These are phyloP conservation scores for Leavenworthia alabamica DNA, from an alignment of 345 rosid genomes.

Conservation along the genomic window DNA sequence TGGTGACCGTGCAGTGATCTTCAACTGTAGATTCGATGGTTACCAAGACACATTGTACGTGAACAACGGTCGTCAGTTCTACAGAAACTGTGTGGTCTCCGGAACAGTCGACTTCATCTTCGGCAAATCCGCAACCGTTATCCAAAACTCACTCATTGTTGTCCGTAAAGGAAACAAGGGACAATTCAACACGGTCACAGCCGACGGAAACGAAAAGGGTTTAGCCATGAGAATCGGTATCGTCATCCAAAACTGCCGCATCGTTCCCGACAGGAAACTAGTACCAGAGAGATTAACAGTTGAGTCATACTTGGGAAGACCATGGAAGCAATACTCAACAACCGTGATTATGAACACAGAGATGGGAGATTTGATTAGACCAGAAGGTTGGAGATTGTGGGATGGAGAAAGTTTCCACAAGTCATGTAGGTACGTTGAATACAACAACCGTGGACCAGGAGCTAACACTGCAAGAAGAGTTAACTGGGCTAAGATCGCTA, in stretches of 20 bases:
- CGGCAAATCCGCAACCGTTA: slow-evolving; percentile 46
- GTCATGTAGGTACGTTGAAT: slow-evolving; percentile 45
- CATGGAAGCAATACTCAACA: slow-evolving; percentile 59
- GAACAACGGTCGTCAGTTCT: slow-evolving; percentile 58
- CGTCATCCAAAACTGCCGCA: slow-evolving; percentile 67
- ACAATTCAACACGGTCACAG: slow-evolving; percentile 57
- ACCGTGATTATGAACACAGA: slow-evolving; percentile 52
- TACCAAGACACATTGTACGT: slow-evolving; percentile 63
- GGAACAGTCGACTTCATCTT: slow-evolving; percentile 81
- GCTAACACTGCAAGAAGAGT: slow-evolving; percentile 41
- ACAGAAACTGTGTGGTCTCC: slow-evolving; percentile 57
- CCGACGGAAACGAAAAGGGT: slow-evolving; percentile 40
- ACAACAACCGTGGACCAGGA: slow-evolving; percentile 60
- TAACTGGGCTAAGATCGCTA: slow-evolving; percentile 44
- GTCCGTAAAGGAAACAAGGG: slow-evolving; percentile 38
- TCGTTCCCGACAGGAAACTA: slow-evolving; percentile 60
- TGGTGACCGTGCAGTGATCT: slow-evolving; percentile 46
- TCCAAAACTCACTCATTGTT: slow-evolving; percentile 66
- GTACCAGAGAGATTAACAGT: slow-evolving; percentile 26
- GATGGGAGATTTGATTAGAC: slow-evolving; percentile 55
- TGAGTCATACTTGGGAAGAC: slow-evolving; percentile 62
- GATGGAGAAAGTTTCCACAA: slow-evolving; percentile 23
- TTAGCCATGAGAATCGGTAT: slow-evolving; percentile 38
- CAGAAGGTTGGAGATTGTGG: slow-evolving; percentile 60
- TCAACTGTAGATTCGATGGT: slow-evolving; percentile 60